Evolutionary conservation across 768 basidiomycete species (phyloP).

Genomic region (Lactifluus rugatus): DNA sequence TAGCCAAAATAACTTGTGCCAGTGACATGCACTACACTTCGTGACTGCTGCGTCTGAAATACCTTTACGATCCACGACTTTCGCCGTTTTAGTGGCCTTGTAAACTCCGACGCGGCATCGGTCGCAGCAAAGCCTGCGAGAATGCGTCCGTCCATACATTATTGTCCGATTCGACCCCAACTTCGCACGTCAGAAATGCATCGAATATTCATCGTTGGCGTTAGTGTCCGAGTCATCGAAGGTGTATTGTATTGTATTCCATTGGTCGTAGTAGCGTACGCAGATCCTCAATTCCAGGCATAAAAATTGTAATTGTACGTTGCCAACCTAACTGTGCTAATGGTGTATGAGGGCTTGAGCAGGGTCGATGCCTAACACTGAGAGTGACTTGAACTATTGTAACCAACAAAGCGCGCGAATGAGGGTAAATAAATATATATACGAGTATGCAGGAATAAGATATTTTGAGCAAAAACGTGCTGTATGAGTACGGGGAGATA

Average conservation of each 20-base stretch:
- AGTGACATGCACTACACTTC: too few species aligned
- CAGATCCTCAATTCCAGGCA: not conserved
- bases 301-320: not conserved
- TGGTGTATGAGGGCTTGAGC: not conserved
- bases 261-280: not conserved
- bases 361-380: not conserved
- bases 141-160: not conserved
- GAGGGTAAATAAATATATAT: not conserved
- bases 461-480: conserved; percentile 7
- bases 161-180: not conserved
- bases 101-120: too few species aligned
- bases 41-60: too few species aligned
- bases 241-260: not conserved
- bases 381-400: not conserved
- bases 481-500: conserved; percentile 1
- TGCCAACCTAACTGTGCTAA: not conserved
- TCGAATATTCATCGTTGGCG: not conserved
- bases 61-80: too few species aligned
- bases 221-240: not conserved
- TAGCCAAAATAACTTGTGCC: too few species aligned
- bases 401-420: not conserved
- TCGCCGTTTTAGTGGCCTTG: too few species aligned
- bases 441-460: not conserved
- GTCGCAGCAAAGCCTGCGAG: too few species aligned
- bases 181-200: not conserved